Percentiles rank a stretch among this genome's conserved stretches.
Evolutionary conservation across 768 basidiomycete genomes (phyloP).

Genomic region (Auriscalpium vulgare): DNA sequence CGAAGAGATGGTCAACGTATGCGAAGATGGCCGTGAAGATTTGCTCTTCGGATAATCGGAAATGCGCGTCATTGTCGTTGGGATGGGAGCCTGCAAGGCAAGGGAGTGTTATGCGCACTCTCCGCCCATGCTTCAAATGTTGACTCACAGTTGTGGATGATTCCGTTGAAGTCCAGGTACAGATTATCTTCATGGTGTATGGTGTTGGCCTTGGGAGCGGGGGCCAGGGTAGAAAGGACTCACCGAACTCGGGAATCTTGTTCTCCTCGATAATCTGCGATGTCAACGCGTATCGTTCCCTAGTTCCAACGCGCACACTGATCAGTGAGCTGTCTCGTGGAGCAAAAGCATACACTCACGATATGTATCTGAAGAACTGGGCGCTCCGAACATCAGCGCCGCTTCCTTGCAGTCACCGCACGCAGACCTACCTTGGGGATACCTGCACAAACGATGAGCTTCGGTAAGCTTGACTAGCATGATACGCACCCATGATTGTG

Average conservation of each 20-base stretch:
- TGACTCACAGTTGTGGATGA: slow-evolving; percentile 70
- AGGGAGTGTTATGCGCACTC: background rate
- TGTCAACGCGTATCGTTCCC: slow-evolving; percentile 96
- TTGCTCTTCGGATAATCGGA: slow-evolving; percentile 91
- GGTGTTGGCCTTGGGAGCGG: too few relatives aligned
- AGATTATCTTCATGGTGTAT: slow-evolving; percentile 55
- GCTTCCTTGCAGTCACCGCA: background rate
- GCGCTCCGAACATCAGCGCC: background rate
- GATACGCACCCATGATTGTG: slow-evolving; percentile 11
- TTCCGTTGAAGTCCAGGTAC: slow-evolving; percentile 92
- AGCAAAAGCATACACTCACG: slow-evolving; percentile 41
- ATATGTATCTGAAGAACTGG: slow-evolving; percentile 95
- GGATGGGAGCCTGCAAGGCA: slow-evolving; percentile 87
- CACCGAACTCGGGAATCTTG: slow-evolving; percentile 97
- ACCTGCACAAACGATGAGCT: slow-evolving; percentile 8
- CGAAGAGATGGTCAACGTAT: slow-evolving; percentile 94
- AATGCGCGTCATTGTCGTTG: slow-evolving; percentile 93
- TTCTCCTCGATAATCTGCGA: slow-evolving; percentile 98
- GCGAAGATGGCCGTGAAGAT: slow-evolving; percentile 96
- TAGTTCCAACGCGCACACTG: slow-evolving; percentile 22
- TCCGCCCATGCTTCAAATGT: background rate
- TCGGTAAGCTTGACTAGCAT: background rate
- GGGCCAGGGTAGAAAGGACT: slow-evolving; percentile 14
- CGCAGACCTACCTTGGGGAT: slow-evolving; percentile 36
- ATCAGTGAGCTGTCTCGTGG: background rate